Conservation (phyloP, 352 stramenopile genomes). For the Phytophthora nicotianae region DNA sequence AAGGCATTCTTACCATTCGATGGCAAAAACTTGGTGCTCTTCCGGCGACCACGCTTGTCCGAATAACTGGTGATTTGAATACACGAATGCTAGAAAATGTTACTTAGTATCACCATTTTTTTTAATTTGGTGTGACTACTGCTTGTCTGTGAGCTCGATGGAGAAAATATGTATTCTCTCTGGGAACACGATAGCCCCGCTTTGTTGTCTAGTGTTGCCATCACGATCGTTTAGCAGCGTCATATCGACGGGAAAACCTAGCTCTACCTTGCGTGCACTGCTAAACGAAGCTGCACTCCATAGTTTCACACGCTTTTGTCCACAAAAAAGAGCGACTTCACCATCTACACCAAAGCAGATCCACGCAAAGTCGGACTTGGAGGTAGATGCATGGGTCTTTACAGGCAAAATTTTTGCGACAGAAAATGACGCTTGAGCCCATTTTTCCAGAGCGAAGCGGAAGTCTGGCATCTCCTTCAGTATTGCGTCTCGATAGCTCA, state of each 20-base stretch:
- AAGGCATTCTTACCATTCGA: conserved; percentile 76
- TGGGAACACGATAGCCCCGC: conserved; percentile 35
- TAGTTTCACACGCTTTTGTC: conserved; percentile 34
- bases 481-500: conserved; percentile 30
- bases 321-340: conserved; percentile 46
- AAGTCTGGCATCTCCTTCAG: conserved; percentile 34
- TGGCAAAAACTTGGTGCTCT: conserved; percentile 88
- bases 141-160: conserved; percentile 17
- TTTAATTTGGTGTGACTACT: too few species aligned
- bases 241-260: conserved; percentile 39
- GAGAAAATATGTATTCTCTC: conserved; percentile 38
- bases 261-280: conserved; percentile 7
- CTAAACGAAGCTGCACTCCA: conserved; percentile 26
- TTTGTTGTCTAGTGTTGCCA: conserved; percentile 8
- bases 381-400: not conserved
- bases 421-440: conserved; percentile 45
- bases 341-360: conserved; percentile 44
- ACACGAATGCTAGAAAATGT: too few species aligned
- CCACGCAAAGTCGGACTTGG: conserved; percentile 31
- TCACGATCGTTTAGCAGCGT: conserved; percentile 11
- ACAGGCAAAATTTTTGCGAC: conserved; percentile 46
- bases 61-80: too few species aligned
- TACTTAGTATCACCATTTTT: too few species aligned
- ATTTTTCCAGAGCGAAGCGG: conserved; percentile 43
- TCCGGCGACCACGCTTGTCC: conserved; percentile 26